A percentile compares a stretch with the other conserved stretches of the same genome.
These are phyloP conservation scores for Pythium vanterpoolii DNA, from an alignment of 352 stramenopile species.

Conservation along the genomic window DNA sequence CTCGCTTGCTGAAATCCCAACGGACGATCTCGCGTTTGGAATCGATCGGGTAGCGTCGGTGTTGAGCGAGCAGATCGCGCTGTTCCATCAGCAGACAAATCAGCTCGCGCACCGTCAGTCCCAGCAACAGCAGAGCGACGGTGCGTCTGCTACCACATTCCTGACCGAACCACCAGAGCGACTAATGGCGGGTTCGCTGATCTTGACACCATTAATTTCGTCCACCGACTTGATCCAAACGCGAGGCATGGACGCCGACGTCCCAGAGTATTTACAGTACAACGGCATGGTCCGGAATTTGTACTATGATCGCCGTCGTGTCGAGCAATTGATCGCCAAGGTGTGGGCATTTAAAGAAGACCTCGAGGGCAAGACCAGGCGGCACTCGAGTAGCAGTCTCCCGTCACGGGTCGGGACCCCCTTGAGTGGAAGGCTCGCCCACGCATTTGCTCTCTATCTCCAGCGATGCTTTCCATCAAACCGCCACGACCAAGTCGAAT, in stretches of 20 bases:
- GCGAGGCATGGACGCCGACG: conserved; percentile 26
- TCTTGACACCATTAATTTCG: conserved; percentile 10
- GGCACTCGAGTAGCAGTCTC: conserved; percentile 19
- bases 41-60: conserved; percentile 7
- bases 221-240: conserved; percentile 39
- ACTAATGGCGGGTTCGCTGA: neutral
- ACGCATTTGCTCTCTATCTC: conserved; percentile 38
- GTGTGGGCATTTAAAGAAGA: conserved; percentile 67
- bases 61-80: conserved; percentile 9
- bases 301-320: conserved; percentile 35
- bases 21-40: conserved; percentile 15
- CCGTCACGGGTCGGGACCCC: neutral
- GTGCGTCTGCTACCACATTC: conserved; percentile 26
- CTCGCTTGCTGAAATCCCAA: neutral
- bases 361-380: conserved; percentile 34
- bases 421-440: conserved; percentile 21
- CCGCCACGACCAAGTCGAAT: conserved; percentile 44
- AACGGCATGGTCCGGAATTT: conserved; percentile 63
- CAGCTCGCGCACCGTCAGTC: conserved; percentile 26
- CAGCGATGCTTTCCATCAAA: conserved; percentile 27
- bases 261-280: conserved; percentile 56
- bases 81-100: conserved; percentile 19
- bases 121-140: conserved; percentile 7
- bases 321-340: conserved; percentile 48
- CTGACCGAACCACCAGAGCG: conserved; percentile 51